A percentile compares a stretch with the other conserved stretches of the same genome.
These are phyloP conservation scores for Boehmeria nivea DNA, from an alignment of 306 rosid genomes.

Conservation along the genomic window DNA sequence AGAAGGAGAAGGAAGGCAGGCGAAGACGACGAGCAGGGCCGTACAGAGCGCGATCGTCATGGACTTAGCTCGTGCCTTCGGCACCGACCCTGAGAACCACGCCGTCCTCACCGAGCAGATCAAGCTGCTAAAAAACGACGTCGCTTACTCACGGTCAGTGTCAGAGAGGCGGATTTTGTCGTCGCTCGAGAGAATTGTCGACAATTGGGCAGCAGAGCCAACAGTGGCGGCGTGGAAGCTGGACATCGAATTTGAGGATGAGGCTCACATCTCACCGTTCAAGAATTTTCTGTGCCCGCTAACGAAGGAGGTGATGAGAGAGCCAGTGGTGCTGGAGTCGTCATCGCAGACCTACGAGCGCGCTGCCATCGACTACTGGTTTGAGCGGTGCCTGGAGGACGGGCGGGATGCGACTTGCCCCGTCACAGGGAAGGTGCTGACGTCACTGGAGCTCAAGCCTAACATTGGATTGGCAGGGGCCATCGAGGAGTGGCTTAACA, in stretches of 20 bases:
- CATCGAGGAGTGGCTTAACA: slow-evolving; percentile 45
- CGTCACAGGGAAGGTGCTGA: slow-evolving; percentile 35
- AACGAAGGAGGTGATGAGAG: slow-evolving; percentile 51
- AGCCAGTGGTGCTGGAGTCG: slow-evolving; percentile 45
- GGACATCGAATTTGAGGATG: slow-evolving; percentile 37
- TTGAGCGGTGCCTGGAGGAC: slow-evolving; percentile 41
- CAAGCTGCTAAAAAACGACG: slow-evolving; percentile 34
- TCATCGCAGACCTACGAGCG: slow-evolving; percentile 48
- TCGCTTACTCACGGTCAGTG: slow-evolving; percentile 14
- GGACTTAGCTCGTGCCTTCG: slow-evolving; percentile 59
- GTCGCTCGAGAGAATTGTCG: slow-evolving; percentile 36
- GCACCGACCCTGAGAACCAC: slow-evolving; percentile 37
- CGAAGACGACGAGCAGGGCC: slow-evolving; percentile 39
- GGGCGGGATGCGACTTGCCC: slow-evolving; percentile 44
- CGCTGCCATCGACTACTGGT: slow-evolving; percentile 43
- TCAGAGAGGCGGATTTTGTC: slow-evolving; percentile 30
- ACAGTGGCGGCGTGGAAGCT: slow-evolving; percentile 8
- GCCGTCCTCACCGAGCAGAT: slow-evolving; percentile 36
- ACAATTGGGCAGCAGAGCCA: slow-evolving; percentile 28
- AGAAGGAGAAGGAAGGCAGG: slow-evolving; percentile 38
- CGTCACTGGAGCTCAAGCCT: slow-evolving; percentile 42
- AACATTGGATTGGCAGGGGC: slow-evolving; percentile 50
- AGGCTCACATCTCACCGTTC: slow-evolving; percentile 33
- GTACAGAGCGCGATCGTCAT: slow-evolving; percentile 52
- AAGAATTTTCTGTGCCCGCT: slow-evolving; percentile 45